Conservation (phyloP, 768 basidiomycete genomes). For the Inosperma sp. region DNA sequence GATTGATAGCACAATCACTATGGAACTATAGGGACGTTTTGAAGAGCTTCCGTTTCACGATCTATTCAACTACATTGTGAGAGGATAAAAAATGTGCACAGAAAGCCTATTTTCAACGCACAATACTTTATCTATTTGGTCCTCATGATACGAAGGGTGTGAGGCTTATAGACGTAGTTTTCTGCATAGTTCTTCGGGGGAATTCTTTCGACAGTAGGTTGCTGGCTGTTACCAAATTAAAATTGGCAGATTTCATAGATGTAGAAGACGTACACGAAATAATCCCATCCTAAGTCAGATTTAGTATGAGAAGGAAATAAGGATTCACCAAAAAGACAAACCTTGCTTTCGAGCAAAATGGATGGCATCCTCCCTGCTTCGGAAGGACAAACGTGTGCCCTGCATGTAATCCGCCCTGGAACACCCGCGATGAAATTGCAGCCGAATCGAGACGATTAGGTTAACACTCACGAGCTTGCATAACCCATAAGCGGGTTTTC, state of each 20-base stretch:
- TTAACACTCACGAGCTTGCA: constrained; percentile 80
- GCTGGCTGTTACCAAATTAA: constrained; percentile 43
- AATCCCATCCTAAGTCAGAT: constrained; percentile 79
- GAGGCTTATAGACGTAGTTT: constrained; percentile 82
- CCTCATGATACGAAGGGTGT: constrained; percentile 75
- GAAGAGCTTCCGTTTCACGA: too few species aligned
- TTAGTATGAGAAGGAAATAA: constrained; percentile 1
- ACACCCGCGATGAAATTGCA: not conserved
- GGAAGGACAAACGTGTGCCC: constrained; percentile 78
- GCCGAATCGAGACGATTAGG: not conserved
- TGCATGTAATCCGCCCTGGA: constrained; percentile 93
- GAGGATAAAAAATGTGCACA: not conserved
- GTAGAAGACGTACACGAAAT: constrained; percentile 65
- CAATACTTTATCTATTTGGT: constrained; percentile 92
- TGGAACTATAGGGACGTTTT: too few species aligned
- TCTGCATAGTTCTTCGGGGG: constrained; percentile 88
- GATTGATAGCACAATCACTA: too few species aligned
- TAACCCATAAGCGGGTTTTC: constrained; percentile 98
- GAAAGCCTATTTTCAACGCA: not conserved
- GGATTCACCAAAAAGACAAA: constrained; percentile 20
- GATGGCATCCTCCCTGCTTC: constrained; percentile 83
- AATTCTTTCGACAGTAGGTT: constrained; percentile 56
- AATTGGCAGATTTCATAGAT: not conserved
- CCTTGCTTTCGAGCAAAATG: constrained; percentile 98
- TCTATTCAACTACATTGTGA: not conserved